Evolutionary conservation across 1,139 yeast species (phyloP).

Genomic region (Blastobotrys illinoisensis): DNA sequence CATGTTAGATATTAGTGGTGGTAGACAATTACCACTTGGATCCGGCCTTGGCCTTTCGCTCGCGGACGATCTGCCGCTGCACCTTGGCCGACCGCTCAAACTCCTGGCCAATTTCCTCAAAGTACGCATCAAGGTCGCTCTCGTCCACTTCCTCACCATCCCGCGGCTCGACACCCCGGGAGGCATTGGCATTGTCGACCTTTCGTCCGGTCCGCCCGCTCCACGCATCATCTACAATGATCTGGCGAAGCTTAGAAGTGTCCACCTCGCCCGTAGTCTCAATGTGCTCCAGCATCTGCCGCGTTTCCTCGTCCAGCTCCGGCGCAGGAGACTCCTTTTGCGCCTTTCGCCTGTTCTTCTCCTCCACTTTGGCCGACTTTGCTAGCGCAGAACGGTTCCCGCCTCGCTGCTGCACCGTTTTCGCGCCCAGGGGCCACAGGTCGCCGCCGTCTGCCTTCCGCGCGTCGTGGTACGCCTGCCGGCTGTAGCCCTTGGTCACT

Average conservation of each 20-base stretch:
- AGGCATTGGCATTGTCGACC: not conserved
- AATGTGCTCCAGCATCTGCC: not conserved
- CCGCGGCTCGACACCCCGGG: constrained; percentile 3
- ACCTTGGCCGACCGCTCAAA: constrained; percentile 7
- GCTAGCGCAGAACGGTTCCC: constrained; percentile 22
- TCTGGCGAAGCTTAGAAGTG: not conserved
- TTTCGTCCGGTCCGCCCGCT: not conserved
- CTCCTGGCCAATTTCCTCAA: constrained; percentile 18
- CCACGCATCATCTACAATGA: constrained; percentile 9
- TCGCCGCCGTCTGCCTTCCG: constrained; percentile 84
- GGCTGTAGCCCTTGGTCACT: constrained; percentile 71
- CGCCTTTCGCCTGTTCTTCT: constrained; percentile 4
- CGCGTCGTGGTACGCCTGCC: constrained; percentile 81
- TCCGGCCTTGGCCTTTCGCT: constrained; percentile 3
- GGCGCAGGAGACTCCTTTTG: not conserved
- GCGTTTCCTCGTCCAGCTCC: not conserved
- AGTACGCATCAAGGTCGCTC: constrained; percentile 17
- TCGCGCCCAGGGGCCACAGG: constrained; percentile 78
- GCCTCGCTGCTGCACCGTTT: constrained; percentile 38
- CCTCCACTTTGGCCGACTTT: constrained; percentile 15
- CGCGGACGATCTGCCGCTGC: constrained; percentile 6
- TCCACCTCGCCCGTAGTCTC: not conserved
- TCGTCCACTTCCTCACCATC: constrained; percentile 7
- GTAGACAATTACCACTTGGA: not conserved
- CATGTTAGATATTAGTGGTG: too few species aligned